Base-by-base conservation (phyloP, 805 yeast species). In the Komagataella pastoris region DNA sequence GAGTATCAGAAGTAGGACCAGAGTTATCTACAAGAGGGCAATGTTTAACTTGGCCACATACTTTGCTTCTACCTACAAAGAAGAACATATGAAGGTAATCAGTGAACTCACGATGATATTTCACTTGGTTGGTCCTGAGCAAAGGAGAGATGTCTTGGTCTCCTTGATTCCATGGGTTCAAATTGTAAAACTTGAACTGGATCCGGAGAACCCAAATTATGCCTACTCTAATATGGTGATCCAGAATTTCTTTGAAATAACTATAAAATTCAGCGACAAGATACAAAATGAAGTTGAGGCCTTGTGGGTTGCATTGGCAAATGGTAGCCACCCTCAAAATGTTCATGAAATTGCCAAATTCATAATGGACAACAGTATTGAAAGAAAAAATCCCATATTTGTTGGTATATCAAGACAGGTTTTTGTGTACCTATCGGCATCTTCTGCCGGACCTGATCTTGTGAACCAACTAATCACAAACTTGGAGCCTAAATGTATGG, bases 161-260 rank as follows among this genome's bases (percentile, higher is more conserved):
- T 82, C 90, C 21, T 65, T 93, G 50, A 70, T 88, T 7, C 97
- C 99, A 1, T 93, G 98, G 97, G 79, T 90, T n/a, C 93, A 86
- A 60, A 79, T 83, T 2, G 81, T 90, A 47, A 86, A 83, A 47
- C 70, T 91, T 52, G 76, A 76, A 50, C 24, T 63, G 17, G 55
- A 52, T 8, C 57, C 55, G 23, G 62, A 54, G 46, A 62, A 67
- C 6, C 58, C 66, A 5, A 72, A 72, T 7, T 71, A 71, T 21
- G 74, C 56, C 14, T 17, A 18, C 44, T 69, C 78, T 1, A 63
- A 74, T 49, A 88, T 90, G 95, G 88, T 88, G 1, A 60, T 91
- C 57, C 78, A 77, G 55, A 89, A 90, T 56, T 67, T 91, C 51
- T 80, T 90, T 63, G 97, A 88, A 57, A 83, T 93, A 45, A 88